These are phyloP conservation scores for Cladosporium sp. DNA, from an alignment of 2,329 filamentous ascomycete genomes.

Conservation along the genomic window DNA sequence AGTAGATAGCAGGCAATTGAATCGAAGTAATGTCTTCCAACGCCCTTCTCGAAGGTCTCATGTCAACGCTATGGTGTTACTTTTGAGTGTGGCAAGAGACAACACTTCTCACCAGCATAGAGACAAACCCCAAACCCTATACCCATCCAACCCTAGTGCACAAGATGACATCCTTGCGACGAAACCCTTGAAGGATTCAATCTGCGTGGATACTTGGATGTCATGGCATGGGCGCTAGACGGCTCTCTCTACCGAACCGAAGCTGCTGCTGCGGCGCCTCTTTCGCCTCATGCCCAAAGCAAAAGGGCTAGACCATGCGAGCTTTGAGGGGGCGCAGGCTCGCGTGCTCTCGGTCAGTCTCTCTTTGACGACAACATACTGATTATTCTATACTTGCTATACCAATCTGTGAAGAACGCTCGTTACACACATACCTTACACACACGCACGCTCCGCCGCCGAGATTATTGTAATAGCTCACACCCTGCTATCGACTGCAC, in stretches of 20 bases:
- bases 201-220: neutral
- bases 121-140: neutral
- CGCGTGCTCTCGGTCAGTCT: neutral
- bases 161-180: neutral
- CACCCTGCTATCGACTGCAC: neutral
- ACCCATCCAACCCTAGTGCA: neutral
- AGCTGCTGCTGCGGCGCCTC: neutral
- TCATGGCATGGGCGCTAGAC: neutral
- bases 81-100: neutral
- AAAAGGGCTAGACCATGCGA: conserved; percentile 17
- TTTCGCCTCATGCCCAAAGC: conserved; percentile 9
- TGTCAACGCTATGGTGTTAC: neutral
- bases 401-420: neutral
- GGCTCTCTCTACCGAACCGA: neutral
- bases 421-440: neutral
- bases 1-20: neutral
- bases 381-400: neutral
- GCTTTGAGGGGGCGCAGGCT: neutral
- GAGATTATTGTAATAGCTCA: neutral
- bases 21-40: neutral
- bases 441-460: neutral
- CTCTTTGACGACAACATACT: neutral
- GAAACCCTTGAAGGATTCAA: neutral
- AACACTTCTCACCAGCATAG: neutral
- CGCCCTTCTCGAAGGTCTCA: neutral